phyloP scores from a whole-genome alignment of 352 stramenopile genomes.

The Phytophthora constricta region DNA sequence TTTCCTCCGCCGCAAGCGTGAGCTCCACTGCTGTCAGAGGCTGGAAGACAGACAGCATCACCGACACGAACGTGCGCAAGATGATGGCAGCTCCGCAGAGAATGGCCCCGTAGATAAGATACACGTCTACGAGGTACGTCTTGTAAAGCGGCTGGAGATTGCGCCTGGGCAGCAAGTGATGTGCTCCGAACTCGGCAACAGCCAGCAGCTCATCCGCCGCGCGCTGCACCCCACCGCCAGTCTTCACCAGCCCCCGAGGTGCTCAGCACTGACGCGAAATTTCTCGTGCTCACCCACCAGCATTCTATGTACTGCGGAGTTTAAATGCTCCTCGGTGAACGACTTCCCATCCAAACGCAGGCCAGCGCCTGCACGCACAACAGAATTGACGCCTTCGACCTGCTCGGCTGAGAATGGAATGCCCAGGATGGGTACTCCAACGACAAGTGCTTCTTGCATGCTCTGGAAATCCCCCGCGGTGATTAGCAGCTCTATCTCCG shows the following conservation, averaged over 20 bases:
- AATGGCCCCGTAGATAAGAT: constrained; percentile 84
- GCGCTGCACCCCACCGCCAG: constrained; percentile 54
- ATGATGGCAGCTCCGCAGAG: constrained; percentile 86
- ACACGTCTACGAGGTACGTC: constrained; percentile 87
- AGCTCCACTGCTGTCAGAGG: constrained; percentile 29
- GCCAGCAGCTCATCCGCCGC: constrained; percentile 66
- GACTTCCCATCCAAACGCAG: constrained; percentile 41
- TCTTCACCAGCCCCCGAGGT: constrained; percentile 69
- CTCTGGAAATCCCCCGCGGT: constrained; percentile 63
- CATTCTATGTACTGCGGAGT: constrained; percentile 43
- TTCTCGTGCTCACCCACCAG: constrained; percentile 37
- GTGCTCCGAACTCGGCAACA: constrained; percentile 59
- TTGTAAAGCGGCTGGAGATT: constrained; percentile 82
- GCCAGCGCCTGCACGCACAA: constrained; percentile 62
- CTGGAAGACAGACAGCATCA: constrained; percentile 75
- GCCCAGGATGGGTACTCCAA: constrained; percentile 67
- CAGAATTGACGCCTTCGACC: constrained; percentile 68
- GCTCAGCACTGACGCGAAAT: constrained; percentile 48
- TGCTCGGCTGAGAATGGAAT: constrained; percentile 83
- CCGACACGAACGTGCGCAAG: constrained; percentile 76
- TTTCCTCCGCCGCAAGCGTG: constrained; percentile 28
- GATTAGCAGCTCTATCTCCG: constrained; percentile 62
- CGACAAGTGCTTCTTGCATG: constrained; percentile 67
- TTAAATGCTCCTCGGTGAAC: constrained; percentile 46
- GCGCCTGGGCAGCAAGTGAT: constrained; percentile 56